These are phyloP conservation scores for Sugiyamaella lignohabitans DNA, from an alignment of 805 yeast genomes.

Conservation along the genomic window DNA sequence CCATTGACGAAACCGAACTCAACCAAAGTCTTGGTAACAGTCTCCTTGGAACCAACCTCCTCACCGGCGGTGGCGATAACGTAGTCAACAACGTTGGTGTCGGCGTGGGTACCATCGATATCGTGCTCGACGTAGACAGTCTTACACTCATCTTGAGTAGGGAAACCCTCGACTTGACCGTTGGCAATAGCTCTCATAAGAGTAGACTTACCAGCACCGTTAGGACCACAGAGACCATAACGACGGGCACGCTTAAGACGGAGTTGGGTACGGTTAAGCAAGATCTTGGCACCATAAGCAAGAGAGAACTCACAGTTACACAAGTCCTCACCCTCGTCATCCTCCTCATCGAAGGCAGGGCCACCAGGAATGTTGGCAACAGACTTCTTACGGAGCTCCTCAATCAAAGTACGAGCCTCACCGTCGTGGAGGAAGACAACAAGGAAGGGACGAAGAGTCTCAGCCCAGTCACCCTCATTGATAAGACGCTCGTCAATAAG, in stretches of 20 bases:
- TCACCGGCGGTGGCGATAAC: conserved; percentile 76
- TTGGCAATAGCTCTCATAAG: conserved; percentile 96
- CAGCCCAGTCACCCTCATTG: conserved; percentile 87
- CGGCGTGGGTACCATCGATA: conserved; percentile 97
- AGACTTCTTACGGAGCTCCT: conserved; percentile 92
- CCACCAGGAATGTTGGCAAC: conserved; percentile 97
- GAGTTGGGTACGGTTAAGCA: conserved; percentile 98
- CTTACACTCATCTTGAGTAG: conserved; percentile 97
- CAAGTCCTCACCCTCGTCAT: conserved; percentile 98
- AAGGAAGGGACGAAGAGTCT: conserved; percentile 85
- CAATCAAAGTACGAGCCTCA: conserved; percentile 83
- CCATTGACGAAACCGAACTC: conserved; percentile 93
- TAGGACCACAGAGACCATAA: conserved; percentile 99
- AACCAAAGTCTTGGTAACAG: conserved; percentile 63
- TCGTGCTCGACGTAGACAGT: conserved; percentile 99
- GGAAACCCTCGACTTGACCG: conserved; percentile 99
- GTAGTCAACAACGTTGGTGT: conserved; percentile 87
- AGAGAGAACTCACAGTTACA: conserved; percentile 99
- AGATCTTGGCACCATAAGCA: conserved; percentile 99
- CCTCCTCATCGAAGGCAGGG: conserved; percentile 82
- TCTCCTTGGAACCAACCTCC: conserved; percentile 69
- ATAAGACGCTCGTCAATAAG: conserved; percentile 96
- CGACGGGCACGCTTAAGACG: conserved; percentile 95
- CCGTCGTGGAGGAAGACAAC: conserved; percentile 93
- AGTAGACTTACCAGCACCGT: conserved; percentile 99